These are phyloP conservation scores for Apophysomyces trapeziformis DNA, from an alignment of 371 early-diverging fungal species.

Conservation along the genomic window DNA sequence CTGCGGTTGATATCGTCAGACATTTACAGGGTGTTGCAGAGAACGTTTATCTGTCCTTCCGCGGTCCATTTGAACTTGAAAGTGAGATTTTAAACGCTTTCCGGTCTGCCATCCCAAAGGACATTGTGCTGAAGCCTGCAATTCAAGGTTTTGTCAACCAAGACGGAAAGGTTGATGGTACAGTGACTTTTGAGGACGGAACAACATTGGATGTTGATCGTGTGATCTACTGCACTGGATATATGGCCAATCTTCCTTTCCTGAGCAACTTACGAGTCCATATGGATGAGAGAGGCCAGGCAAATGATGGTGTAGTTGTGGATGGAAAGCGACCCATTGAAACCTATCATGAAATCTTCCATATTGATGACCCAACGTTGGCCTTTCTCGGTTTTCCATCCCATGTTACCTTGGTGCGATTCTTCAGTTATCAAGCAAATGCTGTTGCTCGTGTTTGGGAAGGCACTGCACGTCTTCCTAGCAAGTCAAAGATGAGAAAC, in stretches of 20 bases:
- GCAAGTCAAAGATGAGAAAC: constrained; percentile 22
- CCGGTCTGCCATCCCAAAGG: constrained; percentile 26
- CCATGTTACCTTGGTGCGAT: constrained; percentile 20
- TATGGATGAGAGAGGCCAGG: not conserved
- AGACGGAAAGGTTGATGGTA: constrained; percentile 31
- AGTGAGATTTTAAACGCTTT: constrained; percentile 25
- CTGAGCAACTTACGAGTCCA: constrained; percentile 39
- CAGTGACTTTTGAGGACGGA: constrained; percentile 62
- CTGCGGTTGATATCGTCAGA: constrained; percentile 42
- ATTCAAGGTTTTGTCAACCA: constrained; percentile 30
- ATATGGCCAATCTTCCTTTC: constrained; percentile 51
- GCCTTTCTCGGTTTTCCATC: constrained; percentile 36
- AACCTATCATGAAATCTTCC: constrained; percentile 37
- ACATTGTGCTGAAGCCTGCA: constrained; percentile 22
- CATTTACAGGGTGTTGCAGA: constrained; percentile 32
- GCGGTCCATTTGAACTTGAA: constrained; percentile 21
- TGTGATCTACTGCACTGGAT: constrained; percentile 73
- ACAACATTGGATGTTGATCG: constrained; percentile 55
- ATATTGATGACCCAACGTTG: constrained; percentile 42
- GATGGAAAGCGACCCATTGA: constrained; percentile 28
- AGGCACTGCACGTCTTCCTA: constrained; percentile 35
- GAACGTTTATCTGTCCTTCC: constrained; percentile 35
- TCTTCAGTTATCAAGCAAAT: constrained; percentile 40
- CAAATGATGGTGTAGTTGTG: not conserved
- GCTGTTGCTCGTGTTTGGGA: constrained; percentile 46